Conservation (phyloP, 495 filamentous ascomycete species). For the Tuber brumale region DNA sequence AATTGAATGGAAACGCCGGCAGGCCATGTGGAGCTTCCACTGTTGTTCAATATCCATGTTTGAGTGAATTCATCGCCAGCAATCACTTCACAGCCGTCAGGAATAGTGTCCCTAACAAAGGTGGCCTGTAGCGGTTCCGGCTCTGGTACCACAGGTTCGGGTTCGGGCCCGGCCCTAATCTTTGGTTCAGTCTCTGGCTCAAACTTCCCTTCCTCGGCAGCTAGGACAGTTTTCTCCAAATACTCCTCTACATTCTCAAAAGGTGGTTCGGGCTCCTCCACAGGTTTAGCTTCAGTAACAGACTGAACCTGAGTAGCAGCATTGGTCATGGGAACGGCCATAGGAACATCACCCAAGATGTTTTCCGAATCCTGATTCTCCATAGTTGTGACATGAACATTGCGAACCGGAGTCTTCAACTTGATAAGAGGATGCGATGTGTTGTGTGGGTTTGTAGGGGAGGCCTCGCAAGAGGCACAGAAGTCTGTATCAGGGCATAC, state of each 20-base stretch:
- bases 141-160: neutral
- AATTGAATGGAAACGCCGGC: slow-evolving; percentile 84
- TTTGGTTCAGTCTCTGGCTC: slow-evolving; percentile 12
- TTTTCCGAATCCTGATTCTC: slow-evolving; percentile 55
- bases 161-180: neutral
- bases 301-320: slow-evolving; percentile 62
- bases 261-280: slow-evolving; percentile 41
- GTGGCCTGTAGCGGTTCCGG: slow-evolving; percentile 45
- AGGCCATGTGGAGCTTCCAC: slow-evolving; percentile 72
- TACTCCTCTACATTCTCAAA: slow-evolving; percentile 43
- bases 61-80: slow-evolving; percentile 73
- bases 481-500: slow-evolving; percentile 95
- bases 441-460: slow-evolving; percentile 78
- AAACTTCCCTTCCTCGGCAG: slow-evolving; percentile 36
- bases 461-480: slow-evolving; percentile 88
- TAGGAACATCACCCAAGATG: slow-evolving; percentile 31
- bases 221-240: slow-evolving; percentile 29
- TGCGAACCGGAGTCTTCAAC: slow-evolving; percentile 88
- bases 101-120: slow-evolving; percentile 70
- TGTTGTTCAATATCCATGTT: slow-evolving; percentile 86
- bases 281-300: slow-evolving; percentile 63
- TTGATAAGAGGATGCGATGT: slow-evolving; percentile 92
- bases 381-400: slow-evolving; percentile 78
- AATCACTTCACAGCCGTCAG: slow-evolving; percentile 65
- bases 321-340: slow-evolving; percentile 46